phyloP scores from a whole-genome alignment of 1,284 basidiomycete genomes.

The Trichosporon ovoides region DNA sequence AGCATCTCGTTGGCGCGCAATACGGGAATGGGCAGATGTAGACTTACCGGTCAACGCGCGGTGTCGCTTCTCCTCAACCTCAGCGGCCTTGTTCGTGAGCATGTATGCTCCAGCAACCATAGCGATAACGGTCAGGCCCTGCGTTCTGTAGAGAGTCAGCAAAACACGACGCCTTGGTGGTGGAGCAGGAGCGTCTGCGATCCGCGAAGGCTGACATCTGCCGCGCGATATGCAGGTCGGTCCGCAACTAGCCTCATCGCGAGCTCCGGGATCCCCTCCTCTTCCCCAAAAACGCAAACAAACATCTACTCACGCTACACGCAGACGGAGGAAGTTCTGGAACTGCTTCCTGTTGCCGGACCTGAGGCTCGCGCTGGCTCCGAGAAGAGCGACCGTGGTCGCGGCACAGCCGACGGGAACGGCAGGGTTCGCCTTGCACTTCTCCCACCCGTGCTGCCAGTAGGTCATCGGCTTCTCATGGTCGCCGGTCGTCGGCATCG shows the following conservation, averaged over 20 bases:
- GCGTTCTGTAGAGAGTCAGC: conserved; percentile 50
- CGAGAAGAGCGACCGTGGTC: conserved; percentile 64
- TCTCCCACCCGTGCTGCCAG: conserved; percentile 60
- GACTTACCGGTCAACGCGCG: conserved; percentile 16
- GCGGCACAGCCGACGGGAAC: conserved; percentile 67
- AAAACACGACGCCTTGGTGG: background rate
- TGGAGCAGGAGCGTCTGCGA: too few species aligned
- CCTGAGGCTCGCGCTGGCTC: conserved; percentile 61
- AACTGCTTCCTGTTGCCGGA: conserved; percentile 62
- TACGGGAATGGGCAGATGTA: too few species aligned
- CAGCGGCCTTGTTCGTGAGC: conserved; percentile 16
- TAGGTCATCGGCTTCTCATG: conserved; percentile 49
- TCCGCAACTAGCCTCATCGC: too few species aligned
- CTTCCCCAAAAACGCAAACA: too few species aligned
- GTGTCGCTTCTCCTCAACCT: conserved; percentile 12
- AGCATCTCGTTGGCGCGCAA: too few species aligned
- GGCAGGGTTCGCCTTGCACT: conserved; percentile 70
- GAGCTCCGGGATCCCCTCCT: too few species aligned
- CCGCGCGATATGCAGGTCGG: too few species aligned
- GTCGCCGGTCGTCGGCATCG: conserved; percentile 7
- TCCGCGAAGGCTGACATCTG: conserved; percentile 1
- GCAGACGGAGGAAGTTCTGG: conserved; percentile 73
- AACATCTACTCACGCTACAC: conserved; percentile 54
- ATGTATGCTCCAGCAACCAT: conserved; percentile 51
- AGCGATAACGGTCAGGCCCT: conserved; percentile 68